These are phyloP conservation scores for Leishmania arabica DNA, from an alignment of 208 protist species.

Conservation along the genomic window DNA sequence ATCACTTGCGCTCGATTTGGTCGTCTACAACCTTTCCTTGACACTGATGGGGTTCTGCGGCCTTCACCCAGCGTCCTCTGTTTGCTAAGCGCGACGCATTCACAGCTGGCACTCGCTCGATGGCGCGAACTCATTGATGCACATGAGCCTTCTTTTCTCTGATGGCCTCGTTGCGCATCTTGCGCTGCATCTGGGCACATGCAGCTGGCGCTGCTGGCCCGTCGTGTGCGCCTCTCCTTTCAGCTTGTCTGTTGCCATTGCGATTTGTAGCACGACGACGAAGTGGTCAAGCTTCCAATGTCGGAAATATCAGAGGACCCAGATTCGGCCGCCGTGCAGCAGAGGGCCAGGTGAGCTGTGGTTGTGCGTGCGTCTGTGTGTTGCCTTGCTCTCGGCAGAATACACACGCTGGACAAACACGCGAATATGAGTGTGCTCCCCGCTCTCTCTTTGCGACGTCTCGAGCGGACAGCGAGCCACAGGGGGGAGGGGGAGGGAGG, in stretches of 20 bases:
- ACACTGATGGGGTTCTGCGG: conserved; percentile 12
- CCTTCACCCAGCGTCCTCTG: conserved; percentile 7
- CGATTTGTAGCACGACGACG: neutral
- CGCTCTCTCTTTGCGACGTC: neutral
- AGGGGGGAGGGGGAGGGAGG: neutral
- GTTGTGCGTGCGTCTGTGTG: neutral
- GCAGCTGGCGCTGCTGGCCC: neutral
- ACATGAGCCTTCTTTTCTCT: neutral
- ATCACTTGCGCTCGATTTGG: conserved; percentile 46
- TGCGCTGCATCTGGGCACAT: neutral
- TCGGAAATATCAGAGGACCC: neutral
- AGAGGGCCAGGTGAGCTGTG: neutral
- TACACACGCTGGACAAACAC: neutral
- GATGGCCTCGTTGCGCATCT: neutral
- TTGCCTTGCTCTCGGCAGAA: neutral
- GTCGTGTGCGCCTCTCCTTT: neutral
- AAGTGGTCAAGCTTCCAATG: neutral
- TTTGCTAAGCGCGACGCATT: conserved; percentile 4
- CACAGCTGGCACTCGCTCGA: neutral
- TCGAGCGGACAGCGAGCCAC: neutral
- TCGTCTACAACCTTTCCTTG: conserved; percentile 40
- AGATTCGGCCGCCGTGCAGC: no score
- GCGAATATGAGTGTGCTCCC: neutral
- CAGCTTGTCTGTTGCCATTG: neutral
- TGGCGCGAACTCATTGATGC: neutral